phyloP scores from a whole-genome alignment of 2,329 filamentous ascomycete species.

The Tetracladium maxilliforme region DNA sequence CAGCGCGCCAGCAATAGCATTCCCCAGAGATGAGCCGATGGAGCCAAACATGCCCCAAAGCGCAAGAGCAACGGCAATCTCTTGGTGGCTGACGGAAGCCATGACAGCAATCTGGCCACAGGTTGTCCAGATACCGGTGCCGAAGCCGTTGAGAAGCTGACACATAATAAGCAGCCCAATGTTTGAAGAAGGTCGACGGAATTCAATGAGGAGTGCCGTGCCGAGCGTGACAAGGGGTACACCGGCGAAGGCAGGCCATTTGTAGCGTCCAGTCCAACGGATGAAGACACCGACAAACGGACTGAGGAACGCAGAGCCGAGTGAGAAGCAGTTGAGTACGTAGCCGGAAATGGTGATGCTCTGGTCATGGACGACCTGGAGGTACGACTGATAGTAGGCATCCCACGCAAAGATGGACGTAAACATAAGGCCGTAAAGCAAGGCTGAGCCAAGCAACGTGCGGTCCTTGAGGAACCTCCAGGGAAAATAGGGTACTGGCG shows the following conservation, averaged over 20 bases:
- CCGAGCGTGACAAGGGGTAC: slow-evolving; percentile 17
- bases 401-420: slow-evolving; percentile 32
- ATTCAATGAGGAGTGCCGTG: slow-evolving; percentile 17
- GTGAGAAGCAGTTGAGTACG: slow-evolving; percentile 16
- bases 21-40: slow-evolving; percentile 16
- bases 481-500: slow-evolving; percentile 41
- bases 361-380: slow-evolving; percentile 20
- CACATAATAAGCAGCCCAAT: slow-evolving; percentile 22
- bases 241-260: slow-evolving; percentile 14
- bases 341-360: slow-evolving; percentile 14
- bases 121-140: slow-evolving; percentile 12
- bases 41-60: slow-evolving; percentile 14
- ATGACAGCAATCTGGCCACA: slow-evolving; percentile 18
- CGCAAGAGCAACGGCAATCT: slow-evolving; percentile 18
- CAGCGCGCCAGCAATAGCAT: slow-evolving; percentile 14
- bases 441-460: slow-evolving; percentile 29
- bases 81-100: slow-evolving; percentile 15
- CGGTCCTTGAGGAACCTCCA: slow-evolving; percentile 31
- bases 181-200: slow-evolving; percentile 13
- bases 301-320: slow-evolving; percentile 22
- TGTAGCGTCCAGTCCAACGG: slow-evolving; percentile 16
- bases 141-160: slow-evolving; percentile 19
- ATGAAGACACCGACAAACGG: slow-evolving; percentile 14
- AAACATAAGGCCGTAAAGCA: slow-evolving; percentile 24
- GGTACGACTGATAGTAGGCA: slow-evolving; percentile 25